A percentile compares a stretch with the other conserved stretches of the same genome.
Evolutionary conservation across 306 rosid genomes (phyloP).

Genomic region (Cicer pinnatifidum): DNA sequence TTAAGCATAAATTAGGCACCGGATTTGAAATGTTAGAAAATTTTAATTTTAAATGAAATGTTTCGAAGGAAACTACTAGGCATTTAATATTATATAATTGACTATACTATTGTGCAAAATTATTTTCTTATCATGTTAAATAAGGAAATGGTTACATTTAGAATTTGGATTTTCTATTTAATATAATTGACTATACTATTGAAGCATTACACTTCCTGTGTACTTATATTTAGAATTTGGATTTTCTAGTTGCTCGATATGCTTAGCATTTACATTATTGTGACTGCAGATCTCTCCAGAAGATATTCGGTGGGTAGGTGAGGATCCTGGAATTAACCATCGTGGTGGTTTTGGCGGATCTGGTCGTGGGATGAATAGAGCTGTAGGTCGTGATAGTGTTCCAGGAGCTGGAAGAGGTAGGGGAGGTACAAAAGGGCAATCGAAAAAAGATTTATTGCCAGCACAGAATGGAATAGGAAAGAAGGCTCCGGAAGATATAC

Average conservation of each 20-base stretch:
- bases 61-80: conserved; percentile 12
- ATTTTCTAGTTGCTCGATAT: conserved; percentile 35
- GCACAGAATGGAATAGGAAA: conserved; percentile 85
- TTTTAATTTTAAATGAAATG: conserved; percentile 11
- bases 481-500: conserved; percentile 74
- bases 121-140: not conserved
- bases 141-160: conserved; percentile 7
- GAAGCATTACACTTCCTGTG: conserved; percentile 12
- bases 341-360: conserved; percentile 67
- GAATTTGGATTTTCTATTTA: conserved; percentile 29
- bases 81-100: conserved; percentile 14
- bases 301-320: conserved; percentile 94
- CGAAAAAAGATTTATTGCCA: conserved; percentile 72
- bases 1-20: not conserved
- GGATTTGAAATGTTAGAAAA: conserved; percentile 1
- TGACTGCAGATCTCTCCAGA: conserved; percentile 75
- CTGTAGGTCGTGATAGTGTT: conserved; percentile 60
- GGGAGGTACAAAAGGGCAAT: conserved; percentile 68
- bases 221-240: conserved; percentile 17
- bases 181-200: too few species aligned
- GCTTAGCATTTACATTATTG: conserved; percentile 33
- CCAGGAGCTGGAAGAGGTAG: conserved; percentile 85
- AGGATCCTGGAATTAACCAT: conserved; percentile 79
- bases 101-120: conserved; percentile 11
- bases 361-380: conserved; percentile 67